These are phyloP conservation scores for Aspergillus neotritici DNA, from an alignment of 2,329 filamentous ascomycete species.

Conservation along the genomic window DNA sequence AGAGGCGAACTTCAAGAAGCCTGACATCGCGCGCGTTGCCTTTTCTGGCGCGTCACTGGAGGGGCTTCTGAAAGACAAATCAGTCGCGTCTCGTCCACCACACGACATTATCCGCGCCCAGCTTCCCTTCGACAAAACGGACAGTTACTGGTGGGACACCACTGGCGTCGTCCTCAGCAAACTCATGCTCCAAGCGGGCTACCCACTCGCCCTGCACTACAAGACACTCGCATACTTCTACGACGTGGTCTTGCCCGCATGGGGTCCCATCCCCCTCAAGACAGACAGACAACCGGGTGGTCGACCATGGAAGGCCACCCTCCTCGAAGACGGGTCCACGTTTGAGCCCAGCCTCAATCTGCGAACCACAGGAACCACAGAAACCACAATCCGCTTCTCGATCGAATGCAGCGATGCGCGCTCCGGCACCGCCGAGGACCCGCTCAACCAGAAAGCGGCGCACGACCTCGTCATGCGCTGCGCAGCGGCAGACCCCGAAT, in stretches of 20 bases:
- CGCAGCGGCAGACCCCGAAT: background rate
- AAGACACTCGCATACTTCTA: background rate
- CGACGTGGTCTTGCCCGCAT: background rate
- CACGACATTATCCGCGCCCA: background rate
- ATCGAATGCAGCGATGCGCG: background rate
- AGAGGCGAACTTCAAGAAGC: background rate
- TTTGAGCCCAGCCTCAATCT: slow-evolving; percentile 1
- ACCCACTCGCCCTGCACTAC: background rate
- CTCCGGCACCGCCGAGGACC: background rate
- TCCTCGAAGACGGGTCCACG: background rate
- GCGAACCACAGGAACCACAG: background rate
- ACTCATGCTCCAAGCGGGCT: background rate
- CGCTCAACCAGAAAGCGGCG: slow-evolving; percentile 1
- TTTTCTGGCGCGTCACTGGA: background rate
- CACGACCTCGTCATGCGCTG: slow-evolving; percentile 1
- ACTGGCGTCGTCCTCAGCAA: background rate
- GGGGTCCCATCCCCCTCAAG: background rate
- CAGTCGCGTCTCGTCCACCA: background rate
- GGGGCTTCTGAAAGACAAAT: background rate
- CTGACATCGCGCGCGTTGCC: background rate
- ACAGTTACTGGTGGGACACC: background rate
- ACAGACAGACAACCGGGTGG: background rate
- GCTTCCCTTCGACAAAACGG: background rate
- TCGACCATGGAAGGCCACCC: slow-evolving; percentile 1
- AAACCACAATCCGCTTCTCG: background rate